Conservation (phyloP, 1,284 basidiomycete species). For the Violaceomyces palustris region DNA sequence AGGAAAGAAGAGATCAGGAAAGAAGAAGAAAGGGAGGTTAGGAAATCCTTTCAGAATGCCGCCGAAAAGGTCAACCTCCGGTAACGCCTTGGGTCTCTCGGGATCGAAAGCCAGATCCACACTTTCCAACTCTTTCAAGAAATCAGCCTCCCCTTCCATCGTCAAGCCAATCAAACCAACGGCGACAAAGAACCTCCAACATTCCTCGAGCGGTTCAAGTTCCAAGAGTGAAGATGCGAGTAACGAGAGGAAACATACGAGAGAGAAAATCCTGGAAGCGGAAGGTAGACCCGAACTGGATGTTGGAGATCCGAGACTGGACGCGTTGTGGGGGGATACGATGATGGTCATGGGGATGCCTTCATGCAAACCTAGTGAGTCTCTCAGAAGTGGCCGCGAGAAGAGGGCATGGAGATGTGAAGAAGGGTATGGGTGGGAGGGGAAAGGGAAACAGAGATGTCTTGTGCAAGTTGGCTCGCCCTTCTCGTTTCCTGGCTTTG, state of each 20-base stretch:
- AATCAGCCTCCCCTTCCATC: constrained; percentile 6
- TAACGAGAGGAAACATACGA: not conserved
- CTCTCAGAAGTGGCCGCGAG: not conserved
- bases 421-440: not conserved
- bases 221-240: too few relatives aligned
- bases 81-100: constrained; percentile 15
- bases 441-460: not conserved
- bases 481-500: not conserved
- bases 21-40: too few relatives aligned
- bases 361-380: constrained; percentile 24
- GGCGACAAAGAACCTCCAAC: not conserved
- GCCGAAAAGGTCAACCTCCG: constrained; percentile 16
- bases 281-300: constrained; percentile 19
- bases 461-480: not conserved
- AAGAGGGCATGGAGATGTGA: not conserved
- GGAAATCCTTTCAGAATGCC: constrained; percentile 9
- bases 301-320: constrained; percentile 28
- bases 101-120: constrained; percentile 26
- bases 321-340: constrained; percentile 34
- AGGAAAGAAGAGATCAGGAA: too few relatives aligned
- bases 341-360: constrained; percentile 18
- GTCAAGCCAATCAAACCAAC: constrained; percentile 6
- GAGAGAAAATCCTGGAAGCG: constrained; percentile 6
- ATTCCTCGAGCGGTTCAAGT: too few relatives aligned
- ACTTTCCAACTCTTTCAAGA: constrained; percentile 15